Percentiles rank a stretch among this genome's conserved stretches.
These are phyloP conservation scores for Mycosphaerella sp. DNA, from an alignment of 2,329 filamentous ascomycete genomes.

Conservation along the genomic window DNA sequence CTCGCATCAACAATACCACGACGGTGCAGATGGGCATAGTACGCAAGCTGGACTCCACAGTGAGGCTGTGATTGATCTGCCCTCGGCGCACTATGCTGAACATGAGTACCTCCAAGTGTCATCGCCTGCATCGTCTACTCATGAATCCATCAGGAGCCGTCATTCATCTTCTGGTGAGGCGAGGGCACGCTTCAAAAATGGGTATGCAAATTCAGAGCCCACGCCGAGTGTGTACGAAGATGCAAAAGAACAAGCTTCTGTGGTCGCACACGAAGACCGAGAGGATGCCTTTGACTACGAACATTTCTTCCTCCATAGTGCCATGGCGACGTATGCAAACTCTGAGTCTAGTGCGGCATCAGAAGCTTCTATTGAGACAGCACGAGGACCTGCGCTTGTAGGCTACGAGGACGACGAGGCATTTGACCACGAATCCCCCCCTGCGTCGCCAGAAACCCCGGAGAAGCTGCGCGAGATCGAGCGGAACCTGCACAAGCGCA, in stretches of 20 bases:
- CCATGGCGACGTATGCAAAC: constrained; percentile 67
- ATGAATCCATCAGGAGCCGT: constrained; percentile 20
- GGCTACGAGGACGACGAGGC: constrained; percentile 17
- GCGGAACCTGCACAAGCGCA: constrained; percentile 39
- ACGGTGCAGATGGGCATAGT: constrained; percentile 14
- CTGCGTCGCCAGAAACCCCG: constrained; percentile 31
- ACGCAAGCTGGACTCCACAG: background rate
- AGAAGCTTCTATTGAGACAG: constrained; percentile 49
- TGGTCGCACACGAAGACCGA: constrained; percentile 72
- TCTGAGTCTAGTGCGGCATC: constrained; percentile 32
- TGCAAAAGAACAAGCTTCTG: constrained; percentile 28
- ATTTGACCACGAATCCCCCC: constrained; percentile 23
- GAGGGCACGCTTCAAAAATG: background rate
- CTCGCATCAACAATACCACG: constrained; percentile 24
- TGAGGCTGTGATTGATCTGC: constrained; percentile 7
- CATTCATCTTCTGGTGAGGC: constrained; percentile 19
- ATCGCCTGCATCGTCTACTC: constrained; percentile 9
- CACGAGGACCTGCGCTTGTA: constrained; percentile 28
- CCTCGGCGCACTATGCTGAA: constrained; percentile 1
- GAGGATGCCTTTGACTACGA: constrained; percentile 96
- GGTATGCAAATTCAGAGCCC: constrained; percentile 19
- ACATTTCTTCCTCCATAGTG: constrained; percentile 89
- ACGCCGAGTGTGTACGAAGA: constrained; percentile 41
- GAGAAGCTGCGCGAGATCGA: constrained; percentile 33
- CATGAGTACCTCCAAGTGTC: constrained; percentile 22